Percentiles rank a stretch among this genome's conserved stretches.
Conservation (phyloP, 2,329 filamentous ascomycete species). For the Helicocarpus griseus region DNA sequence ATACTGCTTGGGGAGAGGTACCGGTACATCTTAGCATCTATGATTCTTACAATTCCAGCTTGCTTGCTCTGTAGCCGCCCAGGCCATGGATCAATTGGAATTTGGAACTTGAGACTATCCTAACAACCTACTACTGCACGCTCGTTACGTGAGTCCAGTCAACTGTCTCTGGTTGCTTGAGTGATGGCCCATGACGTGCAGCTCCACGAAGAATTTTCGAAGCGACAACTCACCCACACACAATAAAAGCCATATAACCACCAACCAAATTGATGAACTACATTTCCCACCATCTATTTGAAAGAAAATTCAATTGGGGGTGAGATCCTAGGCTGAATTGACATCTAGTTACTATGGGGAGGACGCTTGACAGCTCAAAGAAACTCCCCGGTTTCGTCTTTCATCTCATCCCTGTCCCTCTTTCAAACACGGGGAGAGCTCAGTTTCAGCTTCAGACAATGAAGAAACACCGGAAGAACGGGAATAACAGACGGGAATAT, state of each 20-base stretch:
- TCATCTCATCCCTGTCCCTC: neutral
- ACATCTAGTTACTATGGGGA: neutral
- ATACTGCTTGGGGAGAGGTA: neutral
- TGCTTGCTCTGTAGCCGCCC: neutral
- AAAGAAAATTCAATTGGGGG: neutral
- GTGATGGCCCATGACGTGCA: slow-evolving; percentile 2
- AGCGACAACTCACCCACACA: neutral
- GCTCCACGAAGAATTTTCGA: neutral
- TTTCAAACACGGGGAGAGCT: neutral
- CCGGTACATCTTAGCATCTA: neutral
- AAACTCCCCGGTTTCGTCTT: neutral
- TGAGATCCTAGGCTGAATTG: neutral
- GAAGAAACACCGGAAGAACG: neutral
- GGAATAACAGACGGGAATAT: neutral
- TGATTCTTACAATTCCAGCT: no score
- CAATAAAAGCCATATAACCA: no score
- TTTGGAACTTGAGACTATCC: no score
- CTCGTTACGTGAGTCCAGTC: neutral
- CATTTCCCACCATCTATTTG: no score
- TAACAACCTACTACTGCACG: slow-evolving; percentile 1
- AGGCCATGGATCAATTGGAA: neutral
- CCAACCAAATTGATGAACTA: no score
- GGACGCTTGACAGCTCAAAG: neutral
- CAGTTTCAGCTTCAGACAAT: slow-evolving; percentile 2
- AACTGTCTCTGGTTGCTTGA: slow-evolving; percentile 1